These are phyloP conservation scores for Chlorella sp. DNA, from an alignment of 139 green algal genomes.

Conservation along the genomic window DNA sequence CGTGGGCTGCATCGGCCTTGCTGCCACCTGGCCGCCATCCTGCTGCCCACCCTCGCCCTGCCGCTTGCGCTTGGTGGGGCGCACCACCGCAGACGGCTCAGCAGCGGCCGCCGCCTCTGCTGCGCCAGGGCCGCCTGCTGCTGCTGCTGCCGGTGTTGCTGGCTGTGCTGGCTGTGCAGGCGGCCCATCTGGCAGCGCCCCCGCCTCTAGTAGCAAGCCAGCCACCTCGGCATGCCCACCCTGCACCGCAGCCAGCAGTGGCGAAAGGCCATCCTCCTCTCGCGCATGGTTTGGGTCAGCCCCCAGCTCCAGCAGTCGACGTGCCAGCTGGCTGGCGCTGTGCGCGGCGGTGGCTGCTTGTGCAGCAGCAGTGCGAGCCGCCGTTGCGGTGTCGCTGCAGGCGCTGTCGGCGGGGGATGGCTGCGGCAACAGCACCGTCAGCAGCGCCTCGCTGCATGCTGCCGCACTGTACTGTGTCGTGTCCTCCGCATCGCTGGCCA, in stretches of 20 bases:
- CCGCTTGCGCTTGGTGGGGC: constrained; percentile 1
- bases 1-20: background rate
- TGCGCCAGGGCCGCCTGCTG: background rate
- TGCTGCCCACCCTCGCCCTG: background rate
- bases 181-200: background rate
- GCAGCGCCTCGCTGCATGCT: background rate
- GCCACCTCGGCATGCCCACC: constrained; percentile 20
- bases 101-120: background rate
- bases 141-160: too few relatives aligned
- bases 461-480: background rate
- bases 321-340: background rate
- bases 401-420: too few relatives aligned
- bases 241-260: constrained; percentile 5
- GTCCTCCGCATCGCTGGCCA: background rate
- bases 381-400: background rate
- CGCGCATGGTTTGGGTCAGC: background rate
- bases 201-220: constrained; percentile 6
- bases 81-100: too few relatives aligned
- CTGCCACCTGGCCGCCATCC: background rate
- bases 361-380: background rate
- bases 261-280: background rate
- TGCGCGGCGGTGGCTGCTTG: background rate
- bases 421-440: background rate
- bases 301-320: constrained; percentile 4
- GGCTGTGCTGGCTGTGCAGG: background rate